A percentile compares a stretch with the other conserved stretches of the same genome.
Conservation (phyloP, 495 filamentous ascomycete species). For the Pyrenula massariospora region DNA sequence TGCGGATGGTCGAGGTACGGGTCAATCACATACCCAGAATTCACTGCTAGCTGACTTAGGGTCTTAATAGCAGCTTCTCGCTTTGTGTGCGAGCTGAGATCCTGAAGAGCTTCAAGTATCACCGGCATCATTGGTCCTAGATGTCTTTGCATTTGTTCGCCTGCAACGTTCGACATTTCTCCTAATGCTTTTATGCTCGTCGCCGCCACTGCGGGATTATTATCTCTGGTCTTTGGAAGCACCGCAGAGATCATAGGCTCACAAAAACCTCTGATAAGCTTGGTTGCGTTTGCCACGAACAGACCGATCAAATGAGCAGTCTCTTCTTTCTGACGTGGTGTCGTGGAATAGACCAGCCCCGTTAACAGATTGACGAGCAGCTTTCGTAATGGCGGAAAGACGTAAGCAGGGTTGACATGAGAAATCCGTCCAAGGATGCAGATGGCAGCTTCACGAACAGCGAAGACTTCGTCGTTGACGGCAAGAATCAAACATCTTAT, state of each 20-base stretch:
- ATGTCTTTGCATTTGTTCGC: slow-evolving; percentile 78
- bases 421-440: slow-evolving; percentile 92
- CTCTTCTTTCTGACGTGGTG: slow-evolving; percentile 86
- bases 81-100: slow-evolving; percentile 77
- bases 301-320: slow-evolving; percentile 86
- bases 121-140: slow-evolving; percentile 86
- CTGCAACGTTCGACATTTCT: slow-evolving; percentile 85
- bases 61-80: slow-evolving; percentile 85
- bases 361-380: slow-evolving; percentile 91
- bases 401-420: slow-evolving; percentile 86
- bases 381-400: slow-evolving; percentile 89
- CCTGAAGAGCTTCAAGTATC: slow-evolving; percentile 84
- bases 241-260: slow-evolving; percentile 87
- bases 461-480: slow-evolving; percentile 88
- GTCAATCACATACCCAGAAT: slow-evolving; percentile 93
- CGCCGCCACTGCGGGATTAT: slow-evolving; percentile 74
- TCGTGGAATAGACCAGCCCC: slow-evolving; percentile 91
- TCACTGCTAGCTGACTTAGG: slow-evolving; percentile 83
- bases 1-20: slow-evolving; percentile 92
- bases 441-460: slow-evolving; percentile 87
- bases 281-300: slow-evolving; percentile 80
- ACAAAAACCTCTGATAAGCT: slow-evolving; percentile 87
- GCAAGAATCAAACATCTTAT: slow-evolving; percentile 90
- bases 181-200: slow-evolving; percentile 90
- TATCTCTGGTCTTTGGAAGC: slow-evolving; percentile 75